Percentiles rank a stretch among this genome's conserved stretches.
Evolutionary conservation across 2,329 filamentous ascomycete genomes (phyloP).

Genomic region (Claviceps sorghi): DNA sequence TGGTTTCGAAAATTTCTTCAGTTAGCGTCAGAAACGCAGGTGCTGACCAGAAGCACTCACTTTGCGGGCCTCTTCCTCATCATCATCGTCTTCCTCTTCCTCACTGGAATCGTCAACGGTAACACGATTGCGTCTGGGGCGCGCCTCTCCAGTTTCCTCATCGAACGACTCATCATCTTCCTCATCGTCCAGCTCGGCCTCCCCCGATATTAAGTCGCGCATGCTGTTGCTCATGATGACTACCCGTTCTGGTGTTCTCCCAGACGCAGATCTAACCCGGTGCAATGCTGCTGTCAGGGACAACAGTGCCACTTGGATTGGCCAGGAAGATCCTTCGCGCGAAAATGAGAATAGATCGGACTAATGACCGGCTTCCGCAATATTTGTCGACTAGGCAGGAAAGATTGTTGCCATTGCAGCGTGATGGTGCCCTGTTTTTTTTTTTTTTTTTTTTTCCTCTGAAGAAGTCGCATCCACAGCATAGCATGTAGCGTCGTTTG

Average conservation of each 20-base stretch:
- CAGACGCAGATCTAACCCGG: neutral
- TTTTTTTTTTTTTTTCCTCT: conserved; percentile 13
- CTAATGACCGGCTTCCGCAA: neutral
- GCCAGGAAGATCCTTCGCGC: neutral
- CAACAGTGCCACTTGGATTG: neutral
- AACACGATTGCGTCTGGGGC: conserved; percentile 23
- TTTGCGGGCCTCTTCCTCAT: conserved; percentile 68
- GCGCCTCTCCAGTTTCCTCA: conserved; percentile 54
- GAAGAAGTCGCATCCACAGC: conserved; percentile 10
- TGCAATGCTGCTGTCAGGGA: neutral
- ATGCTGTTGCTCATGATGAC: conserved; percentile 47
- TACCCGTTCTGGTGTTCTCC: conserved; percentile 3
- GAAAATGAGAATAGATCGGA: conserved; percentile 1
- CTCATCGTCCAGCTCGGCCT: conserved; percentile 74
- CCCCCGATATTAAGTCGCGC: conserved; percentile 66
- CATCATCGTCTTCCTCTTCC: conserved; percentile 84
- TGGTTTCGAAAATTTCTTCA: conserved; percentile 21
- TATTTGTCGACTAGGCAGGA: conserved; percentile 6
- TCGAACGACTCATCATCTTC: conserved; percentile 75
- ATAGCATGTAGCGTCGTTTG: conserved; percentile 12
- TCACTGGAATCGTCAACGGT: conserved; percentile 71
- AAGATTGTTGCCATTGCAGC: neutral
- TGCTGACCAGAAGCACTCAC: conserved; percentile 27
- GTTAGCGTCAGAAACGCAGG: neutral
- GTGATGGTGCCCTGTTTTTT: too few species aligned